Evolutionary conservation across 2,329 filamentous ascomycete genomes (phyloP).

Genomic region (Mycosphaerelloides madeirae): DNA sequence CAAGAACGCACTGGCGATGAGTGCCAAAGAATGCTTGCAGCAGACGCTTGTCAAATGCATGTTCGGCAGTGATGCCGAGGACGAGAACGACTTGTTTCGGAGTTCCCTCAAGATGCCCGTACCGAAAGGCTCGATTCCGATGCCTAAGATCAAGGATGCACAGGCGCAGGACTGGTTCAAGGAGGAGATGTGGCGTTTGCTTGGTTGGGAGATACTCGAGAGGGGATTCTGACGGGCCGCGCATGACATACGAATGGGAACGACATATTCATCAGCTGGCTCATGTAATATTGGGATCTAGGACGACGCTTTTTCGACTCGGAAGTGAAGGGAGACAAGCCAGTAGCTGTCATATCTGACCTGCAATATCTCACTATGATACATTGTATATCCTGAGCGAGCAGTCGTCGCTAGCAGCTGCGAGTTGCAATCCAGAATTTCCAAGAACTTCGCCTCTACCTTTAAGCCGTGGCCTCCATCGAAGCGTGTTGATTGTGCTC

Average conservation of each 20-base stretch:
- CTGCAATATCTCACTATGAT: slow-evolving; percentile 4
- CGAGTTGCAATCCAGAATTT: slow-evolving; percentile 27
- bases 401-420: slow-evolving; percentile 40
- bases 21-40: slow-evolving; percentile 42
- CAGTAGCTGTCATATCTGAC: too few species aligned
- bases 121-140: slow-evolving; percentile 18
- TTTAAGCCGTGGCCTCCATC: slow-evolving; percentile 26
- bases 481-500: slow-evolving; percentile 26
- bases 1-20: slow-evolving; percentile 32
- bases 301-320: too few species aligned
- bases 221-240: not conserved
- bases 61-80: slow-evolving; percentile 33
- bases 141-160: slow-evolving; percentile 36
- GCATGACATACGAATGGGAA: too few species aligned
- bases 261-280: too few species aligned
- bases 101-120: slow-evolving; percentile 41
- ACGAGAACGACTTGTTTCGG: slow-evolving; percentile 36
- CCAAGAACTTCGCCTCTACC: too few species aligned
- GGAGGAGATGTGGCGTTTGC: slow-evolving; percentile 52
- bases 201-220: slow-evolving; percentile 53
- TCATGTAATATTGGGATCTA: too few species aligned
- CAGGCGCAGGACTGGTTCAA: slow-evolving; percentile 51
- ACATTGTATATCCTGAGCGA: slow-evolving; percentile 35
- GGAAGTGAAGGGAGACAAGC: too few species aligned
- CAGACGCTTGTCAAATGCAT: slow-evolving; percentile 42